Evolutionary conservation across 1,139 yeast species (phyloP), one percentile per base, ranked within the genome.

Genomic region (Keqinozyma sinolaborantium): DNA sequence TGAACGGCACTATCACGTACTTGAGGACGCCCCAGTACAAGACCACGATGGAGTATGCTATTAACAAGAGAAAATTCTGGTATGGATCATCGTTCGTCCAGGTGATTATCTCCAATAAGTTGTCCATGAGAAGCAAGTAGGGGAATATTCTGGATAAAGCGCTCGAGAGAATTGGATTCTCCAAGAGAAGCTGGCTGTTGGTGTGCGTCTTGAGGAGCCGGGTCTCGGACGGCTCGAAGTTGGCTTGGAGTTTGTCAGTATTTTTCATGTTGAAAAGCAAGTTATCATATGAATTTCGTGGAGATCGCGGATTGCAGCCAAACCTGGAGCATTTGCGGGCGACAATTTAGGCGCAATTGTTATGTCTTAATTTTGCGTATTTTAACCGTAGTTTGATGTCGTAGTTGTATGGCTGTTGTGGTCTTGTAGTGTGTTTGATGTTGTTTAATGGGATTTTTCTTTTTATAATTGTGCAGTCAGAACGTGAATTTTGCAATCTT

Each of bases 51-150:
- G 70, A 58, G 41, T 67, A 70, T 0, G 48, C 35, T 4, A 66
- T 65, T 30, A 73, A 57, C 3, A 68, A 30, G n/a, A 73, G 47
- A 36, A 72, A 63, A 42, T 74, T 75, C 37, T 63, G 60, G 42
- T 70, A 73, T 4, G 68, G 72, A 34, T 73, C 74, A 2, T 64
- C 70, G 40, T 73, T 72, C 2, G 81, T 74, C 82, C 82, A 76
- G 1, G 80, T 73, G 13, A 73, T 41, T 6, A 71, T 50, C 29
- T 70, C 73, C 18, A 76, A 50, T 6, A 66, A 38, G 28, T 61
- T 56, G 47, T 76, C 79, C 28, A 66, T 50, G 15, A 74, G 45
- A 14, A 73, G 46, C 27, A 76, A 53, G 40, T 69, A 58, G 0
- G 81, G 80, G 39, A 72, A 73, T 21, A 70, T 60, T 31, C 66